phyloP scores from a whole-genome alignment of 1,284 basidiomycete genomes.

The Ceratobasidium sp. region DNA sequence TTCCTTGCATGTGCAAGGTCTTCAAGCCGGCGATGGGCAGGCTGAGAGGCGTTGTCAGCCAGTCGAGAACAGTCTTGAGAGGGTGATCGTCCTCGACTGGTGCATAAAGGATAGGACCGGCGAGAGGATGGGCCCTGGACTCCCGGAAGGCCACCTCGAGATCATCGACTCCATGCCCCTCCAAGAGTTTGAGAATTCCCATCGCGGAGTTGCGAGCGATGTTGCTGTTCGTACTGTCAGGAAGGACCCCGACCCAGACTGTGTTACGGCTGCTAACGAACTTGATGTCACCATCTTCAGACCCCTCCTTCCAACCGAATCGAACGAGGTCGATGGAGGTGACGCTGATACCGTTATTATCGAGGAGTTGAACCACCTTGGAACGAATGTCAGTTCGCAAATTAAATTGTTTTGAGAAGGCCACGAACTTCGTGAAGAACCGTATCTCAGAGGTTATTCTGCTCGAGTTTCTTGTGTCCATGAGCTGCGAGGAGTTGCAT shows the following conservation, averaged over 20 bases:
- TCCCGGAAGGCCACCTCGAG: slow-evolving; percentile 52
- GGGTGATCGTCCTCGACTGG: slow-evolving; percentile 48
- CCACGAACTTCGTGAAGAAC: slow-evolving; percentile 52
- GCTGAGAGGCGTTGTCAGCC: slow-evolving; percentile 43
- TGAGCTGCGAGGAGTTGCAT: slow-evolving; percentile 51
- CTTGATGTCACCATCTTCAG: slow-evolving; percentile 35
- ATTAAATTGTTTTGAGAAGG: slow-evolving; percentile 46
- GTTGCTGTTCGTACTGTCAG: slow-evolving; percentile 49
- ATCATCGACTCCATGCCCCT: slow-evolving; percentile 45
- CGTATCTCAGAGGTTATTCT: slow-evolving; percentile 51
- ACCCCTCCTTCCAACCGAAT: slow-evolving; percentile 47
- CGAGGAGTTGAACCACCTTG: slow-evolving; percentile 51
- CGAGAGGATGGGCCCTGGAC: slow-evolving; percentile 44
- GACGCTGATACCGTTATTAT: slow-evolving; percentile 46
- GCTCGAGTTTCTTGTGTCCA: slow-evolving; percentile 49
- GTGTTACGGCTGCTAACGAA: slow-evolving; percentile 47
- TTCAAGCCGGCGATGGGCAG: slow-evolving; percentile 46
- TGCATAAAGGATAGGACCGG: slow-evolving; percentile 50
- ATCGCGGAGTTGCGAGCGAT: slow-evolving; percentile 48
- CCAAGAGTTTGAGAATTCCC: slow-evolving; percentile 48
- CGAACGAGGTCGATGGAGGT: slow-evolving; percentile 52
- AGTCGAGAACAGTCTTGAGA: slow-evolving; percentile 51
- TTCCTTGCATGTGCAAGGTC: slow-evolving; percentile 49
- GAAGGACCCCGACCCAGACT: slow-evolving; percentile 55
- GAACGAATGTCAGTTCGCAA: slow-evolving; percentile 49